Evolutionary conservation across 139 green algal genomes (phyloP).

Genomic region (Dunaliella sp.): DNA sequence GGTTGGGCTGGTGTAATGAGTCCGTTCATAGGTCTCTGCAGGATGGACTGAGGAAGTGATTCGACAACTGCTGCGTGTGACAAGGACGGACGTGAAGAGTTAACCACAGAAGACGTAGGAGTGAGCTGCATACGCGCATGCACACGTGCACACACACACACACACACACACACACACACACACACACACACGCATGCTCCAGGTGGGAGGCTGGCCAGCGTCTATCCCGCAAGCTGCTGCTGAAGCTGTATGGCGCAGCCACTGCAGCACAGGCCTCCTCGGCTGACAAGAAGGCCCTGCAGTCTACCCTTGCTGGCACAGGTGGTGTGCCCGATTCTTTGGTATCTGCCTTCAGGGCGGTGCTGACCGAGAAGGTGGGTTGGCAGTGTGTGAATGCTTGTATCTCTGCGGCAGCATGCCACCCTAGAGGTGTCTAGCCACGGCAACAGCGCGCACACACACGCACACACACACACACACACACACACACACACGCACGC

Average conservation of each 20-base stretch:
- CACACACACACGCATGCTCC: not conserved
- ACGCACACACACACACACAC: too few relatives aligned
- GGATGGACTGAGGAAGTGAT: too few relatives aligned
- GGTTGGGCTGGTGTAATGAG: too few relatives aligned
- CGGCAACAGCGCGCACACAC: too few relatives aligned
- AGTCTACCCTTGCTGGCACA: constrained; percentile 37
- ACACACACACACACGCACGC: too few relatives aligned
- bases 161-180: not conserved
- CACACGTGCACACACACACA: constrained; percentile 1
- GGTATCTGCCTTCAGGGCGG: constrained; percentile 59
- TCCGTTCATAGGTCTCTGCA: too few relatives aligned
- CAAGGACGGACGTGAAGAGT: too few relatives aligned
- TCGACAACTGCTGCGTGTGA: too few relatives aligned
- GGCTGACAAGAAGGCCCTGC: constrained; percentile 23
- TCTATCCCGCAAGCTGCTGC: constrained; percentile 72
- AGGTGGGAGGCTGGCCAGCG: constrained; percentile 88
- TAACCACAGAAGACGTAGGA: too few relatives aligned
- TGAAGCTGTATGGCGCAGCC: constrained; percentile 69
- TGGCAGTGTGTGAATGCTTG: not conserved
- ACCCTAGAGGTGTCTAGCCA: too few relatives aligned
- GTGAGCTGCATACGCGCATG: too few relatives aligned
- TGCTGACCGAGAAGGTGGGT: constrained; percentile 46
- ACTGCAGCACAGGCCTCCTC: constrained; percentile 6
- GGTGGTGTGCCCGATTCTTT: constrained; percentile 63
- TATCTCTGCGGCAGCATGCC: too few relatives aligned